Evolutionary conservation across 2,329 filamentous ascomycete species (phyloP), one percentile per base, ranked within the genome.

Genomic region (Tolypocladium paradoxum): DNA sequence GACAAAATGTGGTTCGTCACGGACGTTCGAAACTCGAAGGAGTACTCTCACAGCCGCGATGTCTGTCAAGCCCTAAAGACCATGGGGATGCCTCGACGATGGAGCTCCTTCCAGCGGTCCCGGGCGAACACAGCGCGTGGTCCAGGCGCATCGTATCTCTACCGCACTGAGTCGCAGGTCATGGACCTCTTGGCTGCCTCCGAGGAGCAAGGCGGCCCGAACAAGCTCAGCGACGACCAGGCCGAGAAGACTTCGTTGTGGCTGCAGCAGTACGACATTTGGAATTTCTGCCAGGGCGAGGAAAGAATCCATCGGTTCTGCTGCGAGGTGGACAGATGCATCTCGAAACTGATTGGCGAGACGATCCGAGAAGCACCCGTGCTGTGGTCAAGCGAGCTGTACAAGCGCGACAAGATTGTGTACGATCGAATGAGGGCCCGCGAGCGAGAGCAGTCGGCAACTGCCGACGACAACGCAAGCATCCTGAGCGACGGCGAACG

Each of bases 1-100:
- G 88, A 96, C 67, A 97, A 97, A 75, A 96, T 97, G 88, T 99
- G 93, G 93, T 99, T 95, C 66, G 88, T 93, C 55, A 92, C 88
- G 1, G 90, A 96, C 67, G 91, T 97, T 31, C 86, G 89, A 57
- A 91, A 92, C 62, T 96, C 93, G 4, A 87, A 84, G 49, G 83
- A 84, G 11, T 97, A 96, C 62, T 88, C 93, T 55, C 87, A 95
- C 60, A 90, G 89, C 38, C 85, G 85, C 54, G 89, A 92, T 58
- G 85, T 97, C 48, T 88, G 90, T 6, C 80, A 88, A 55, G 93
- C 92, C 5, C 74, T 99, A 49, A 95, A 93, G 68, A 90, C 87
- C 8, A 97, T 99, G 93, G 87, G 85, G 56, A 74, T 82, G 69
- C 76, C 82, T 56, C 76, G 83, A 55, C 76, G 76, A 51, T 77